A percentile compares a stretch with the other conserved stretches of the same genome.
Conservation (phyloP, 345 rosid genomes). For the Pugionium cornutum region DNA sequence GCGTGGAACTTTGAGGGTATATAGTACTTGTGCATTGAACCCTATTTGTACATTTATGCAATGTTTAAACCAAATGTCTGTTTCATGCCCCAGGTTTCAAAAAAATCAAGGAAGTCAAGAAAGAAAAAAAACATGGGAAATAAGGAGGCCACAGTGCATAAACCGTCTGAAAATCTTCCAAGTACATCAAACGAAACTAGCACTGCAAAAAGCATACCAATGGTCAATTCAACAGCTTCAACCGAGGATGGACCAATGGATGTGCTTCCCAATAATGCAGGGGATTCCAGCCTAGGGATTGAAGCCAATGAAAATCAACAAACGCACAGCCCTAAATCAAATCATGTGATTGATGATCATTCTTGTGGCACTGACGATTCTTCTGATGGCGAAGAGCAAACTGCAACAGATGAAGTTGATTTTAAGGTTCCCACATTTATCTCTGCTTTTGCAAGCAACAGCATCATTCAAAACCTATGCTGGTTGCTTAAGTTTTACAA, state of each 20-base stretch:
- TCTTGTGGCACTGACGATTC: constrained; percentile 58
- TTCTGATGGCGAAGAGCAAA: constrained; percentile 64
- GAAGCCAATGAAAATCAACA: constrained; percentile 42
- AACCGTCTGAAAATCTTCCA: constrained; percentile 43
- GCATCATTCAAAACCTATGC: constrained; percentile 81
- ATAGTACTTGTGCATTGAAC: constrained; percentile 24
- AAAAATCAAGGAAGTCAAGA: constrained; percentile 69
- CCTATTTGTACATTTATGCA: neutral
- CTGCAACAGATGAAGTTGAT: constrained; percentile 78
- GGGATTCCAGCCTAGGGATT: constrained; percentile 38
- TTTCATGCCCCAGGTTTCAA: constrained; percentile 67
- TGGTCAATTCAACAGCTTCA: constrained; percentile 26
- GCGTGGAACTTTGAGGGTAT: constrained; percentile 89
- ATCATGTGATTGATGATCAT: constrained; percentile 47
- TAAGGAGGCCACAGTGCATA: constrained; percentile 46
- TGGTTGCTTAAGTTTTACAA: constrained; percentile 89
- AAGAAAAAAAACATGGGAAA: constrained; percentile 46
- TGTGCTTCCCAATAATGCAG: constrained; percentile 33
- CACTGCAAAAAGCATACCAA: constrained; percentile 38
- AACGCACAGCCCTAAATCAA: constrained; percentile 38
- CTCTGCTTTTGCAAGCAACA: constrained; percentile 75
- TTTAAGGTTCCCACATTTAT: constrained; percentile 71
- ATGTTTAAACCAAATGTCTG: constrained; percentile 16
- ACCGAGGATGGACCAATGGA: constrained; percentile 39
- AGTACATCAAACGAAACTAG: constrained; percentile 41